Evolutionary conservation across 2,329 filamentous ascomycete species (phyloP).

Genomic region (Leptographium wingfieldii): DNA sequence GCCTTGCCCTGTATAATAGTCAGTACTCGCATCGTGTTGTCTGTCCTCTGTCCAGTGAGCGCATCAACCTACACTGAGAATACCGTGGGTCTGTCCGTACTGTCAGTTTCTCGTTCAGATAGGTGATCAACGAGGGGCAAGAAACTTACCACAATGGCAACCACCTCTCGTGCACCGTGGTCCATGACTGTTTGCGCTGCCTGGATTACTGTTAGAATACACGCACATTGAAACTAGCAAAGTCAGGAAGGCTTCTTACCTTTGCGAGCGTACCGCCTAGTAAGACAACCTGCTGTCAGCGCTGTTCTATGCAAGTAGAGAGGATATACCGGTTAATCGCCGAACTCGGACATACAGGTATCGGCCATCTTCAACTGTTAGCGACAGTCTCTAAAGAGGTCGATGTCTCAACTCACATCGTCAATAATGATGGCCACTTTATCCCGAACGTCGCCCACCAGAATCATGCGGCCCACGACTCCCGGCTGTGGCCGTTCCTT

Average conservation of each 20-base stretch:
- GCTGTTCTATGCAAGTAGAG: constrained; percentile 42
- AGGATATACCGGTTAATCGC: background rate
- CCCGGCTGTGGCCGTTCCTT: constrained; percentile 80
- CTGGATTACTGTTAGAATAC: background rate
- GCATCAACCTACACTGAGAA: constrained; percentile 9
- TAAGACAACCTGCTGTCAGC: background rate
- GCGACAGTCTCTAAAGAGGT: background rate
- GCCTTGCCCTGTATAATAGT: constrained; percentile 81
- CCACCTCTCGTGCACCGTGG: constrained; percentile 75
- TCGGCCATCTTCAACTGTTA: constrained; percentile 13
- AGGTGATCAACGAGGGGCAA: background rate
- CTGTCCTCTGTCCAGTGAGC: background rate
- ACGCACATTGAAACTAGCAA: too few species aligned
- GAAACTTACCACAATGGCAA: constrained; percentile 59
- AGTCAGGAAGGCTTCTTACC: constrained; percentile 8
- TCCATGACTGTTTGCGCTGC: constrained; percentile 80
- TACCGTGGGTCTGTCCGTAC: constrained; percentile 11
- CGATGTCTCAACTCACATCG: constrained; percentile 7
- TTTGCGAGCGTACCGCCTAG: constrained; percentile 43
- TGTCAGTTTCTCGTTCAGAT: background rate
- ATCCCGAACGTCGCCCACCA: constrained; percentile 87
- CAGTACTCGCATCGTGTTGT: background rate
- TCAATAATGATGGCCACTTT: constrained; percentile 84
- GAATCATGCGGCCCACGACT: constrained; percentile 77
- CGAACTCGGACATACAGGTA: constrained; percentile 9